Percentiles rank a stretch among this genome's conserved stretches.
Evolutionary conservation across 2,329 filamentous ascomycete species (phyloP).

Genomic region (Aspergillus fructus): DNA sequence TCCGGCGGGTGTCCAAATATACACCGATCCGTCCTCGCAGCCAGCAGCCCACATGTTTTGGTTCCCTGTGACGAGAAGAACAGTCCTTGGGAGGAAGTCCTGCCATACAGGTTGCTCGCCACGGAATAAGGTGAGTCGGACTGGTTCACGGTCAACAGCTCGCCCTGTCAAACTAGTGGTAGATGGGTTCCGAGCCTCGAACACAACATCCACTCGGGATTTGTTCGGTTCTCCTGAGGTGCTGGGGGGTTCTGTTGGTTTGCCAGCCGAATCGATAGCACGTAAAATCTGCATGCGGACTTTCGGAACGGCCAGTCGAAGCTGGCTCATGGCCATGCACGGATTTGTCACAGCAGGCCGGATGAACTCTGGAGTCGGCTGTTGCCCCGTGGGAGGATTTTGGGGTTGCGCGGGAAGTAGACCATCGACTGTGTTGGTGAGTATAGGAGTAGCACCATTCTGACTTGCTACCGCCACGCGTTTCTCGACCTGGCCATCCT

Average conservation of each 20-base stretch:
- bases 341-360: slow-evolving; percentile 85
- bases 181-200: slow-evolving; percentile 84
- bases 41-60: slow-evolving; percentile 88
- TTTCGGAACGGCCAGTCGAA: slow-evolving; percentile 83
- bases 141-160: slow-evolving; percentile 71
- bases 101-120: slow-evolving; percentile 84
- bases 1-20: slow-evolving; percentile 90
- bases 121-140: slow-evolving; percentile 77
- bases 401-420: slow-evolving; percentile 71
- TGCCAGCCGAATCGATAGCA: slow-evolving; percentile 63
- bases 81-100: slow-evolving; percentile 82
- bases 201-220: slow-evolving; percentile 67
- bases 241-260: slow-evolving; percentile 42
- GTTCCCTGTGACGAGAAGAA: slow-evolving; percentile 89
- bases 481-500: slow-evolving; percentile 64
- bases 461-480: slow-evolving; percentile 58
- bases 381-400: slow-evolving; percentile 58
- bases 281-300: slow-evolving; percentile 79
- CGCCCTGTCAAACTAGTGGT: slow-evolving; percentile 60
- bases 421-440: slow-evolving; percentile 75
- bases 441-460: slow-evolving; percentile 70
- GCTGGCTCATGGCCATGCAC: slow-evolving; percentile 74
- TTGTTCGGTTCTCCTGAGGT: slow-evolving; percentile 43
- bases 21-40: slow-evolving; percentile 87
- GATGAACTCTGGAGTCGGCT: slow-evolving; percentile 76